Evolutionary conservation across 2,329 filamentous ascomycete genomes (phyloP), one percentile per base, ranked within the genome.

Genomic region (Lecanicillium sp.): DNA sequence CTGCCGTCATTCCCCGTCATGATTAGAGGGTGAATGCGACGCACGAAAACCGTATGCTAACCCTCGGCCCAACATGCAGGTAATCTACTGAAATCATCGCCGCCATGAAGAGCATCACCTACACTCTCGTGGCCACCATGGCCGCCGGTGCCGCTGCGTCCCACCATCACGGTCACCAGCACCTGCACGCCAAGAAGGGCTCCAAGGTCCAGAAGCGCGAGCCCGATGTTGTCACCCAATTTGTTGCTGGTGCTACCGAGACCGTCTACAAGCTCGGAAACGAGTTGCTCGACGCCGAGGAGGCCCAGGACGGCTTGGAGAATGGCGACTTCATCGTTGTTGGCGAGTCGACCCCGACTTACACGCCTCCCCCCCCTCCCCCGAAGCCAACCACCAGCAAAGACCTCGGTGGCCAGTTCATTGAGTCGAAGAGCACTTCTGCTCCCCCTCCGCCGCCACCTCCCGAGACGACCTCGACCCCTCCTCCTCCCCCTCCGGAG

Each of bases 211-310:
- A 73, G 54, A 69, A 66, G 61, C 69, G 67, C 42, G 59, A 52
- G 19, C 59, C 63, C 13, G 54, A 48, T 27, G 63, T 67, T 35
- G 65, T 73, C 41, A 65, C 63, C 42, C 72, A 76, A 38, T 70
- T 73, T 39, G 71, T 80, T 36, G 65, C 72, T 29, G 75, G 71
- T 30, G 71, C 80, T 22, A 80, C 77, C 37, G 73, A 80, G 49
- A 76, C 80, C 40, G 73, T 82, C 41, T 95, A 89, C 63, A 71
- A 82, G 56, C 66, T 89, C 38, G 75, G 83, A 44, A 82, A 80
- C 44, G 51, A 78, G 53, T 46, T 65, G 25, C 71, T 94, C 49
- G 66, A 68, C 38, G 62, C 73, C 43, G 61, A 73, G 0, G 73
- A 87, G 43, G 87, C 87, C 38, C 72, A 82, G 63, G 57, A 75